Evolutionary conservation across 106 monocot genomes (phyloP).

Genomic region (Cymbidium sinense): DNA sequence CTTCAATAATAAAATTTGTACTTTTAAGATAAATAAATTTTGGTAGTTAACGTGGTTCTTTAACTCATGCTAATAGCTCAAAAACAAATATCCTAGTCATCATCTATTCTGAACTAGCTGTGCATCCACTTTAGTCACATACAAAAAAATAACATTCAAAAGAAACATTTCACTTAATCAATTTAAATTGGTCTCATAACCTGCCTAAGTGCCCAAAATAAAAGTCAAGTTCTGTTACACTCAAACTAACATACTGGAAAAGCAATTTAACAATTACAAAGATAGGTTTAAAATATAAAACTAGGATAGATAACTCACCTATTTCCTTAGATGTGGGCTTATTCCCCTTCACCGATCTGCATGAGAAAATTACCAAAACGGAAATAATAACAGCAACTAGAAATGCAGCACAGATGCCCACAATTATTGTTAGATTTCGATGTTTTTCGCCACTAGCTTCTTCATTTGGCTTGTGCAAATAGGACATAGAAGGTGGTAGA

Average conservation of each 20-base stretch:
- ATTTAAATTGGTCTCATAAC: not conserved
- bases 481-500: conserved; percentile 21
- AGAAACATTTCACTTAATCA: not conserved
- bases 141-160: not conserved
- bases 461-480: conserved; percentile 18
- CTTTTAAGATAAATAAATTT: not conserved
- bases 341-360: conserved; percentile 34
- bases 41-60: not conserved
- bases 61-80: not conserved
- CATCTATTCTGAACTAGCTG: no score
- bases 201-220: not conserved
- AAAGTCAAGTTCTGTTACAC: not conserved
- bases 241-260: not conserved
- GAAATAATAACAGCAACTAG: conserved; percentile 28
- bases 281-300: conserved; percentile 3
- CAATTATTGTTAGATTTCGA: conserved; percentile 34
- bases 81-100: not conserved
- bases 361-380: conserved; percentile 44
- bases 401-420: conserved; percentile 48
- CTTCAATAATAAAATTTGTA: not conserved
- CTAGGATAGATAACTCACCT: conserved; percentile 12
- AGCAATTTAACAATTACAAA: not conserved
- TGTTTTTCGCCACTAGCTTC: conserved; percentile 16
- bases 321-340: conserved; percentile 20
- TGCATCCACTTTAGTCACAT: no score